Evolutionary conservation across 441 rosid species (phyloP), one percentile per base, ranked within the genome.

Genomic region (Croton laevigatus): DNA sequence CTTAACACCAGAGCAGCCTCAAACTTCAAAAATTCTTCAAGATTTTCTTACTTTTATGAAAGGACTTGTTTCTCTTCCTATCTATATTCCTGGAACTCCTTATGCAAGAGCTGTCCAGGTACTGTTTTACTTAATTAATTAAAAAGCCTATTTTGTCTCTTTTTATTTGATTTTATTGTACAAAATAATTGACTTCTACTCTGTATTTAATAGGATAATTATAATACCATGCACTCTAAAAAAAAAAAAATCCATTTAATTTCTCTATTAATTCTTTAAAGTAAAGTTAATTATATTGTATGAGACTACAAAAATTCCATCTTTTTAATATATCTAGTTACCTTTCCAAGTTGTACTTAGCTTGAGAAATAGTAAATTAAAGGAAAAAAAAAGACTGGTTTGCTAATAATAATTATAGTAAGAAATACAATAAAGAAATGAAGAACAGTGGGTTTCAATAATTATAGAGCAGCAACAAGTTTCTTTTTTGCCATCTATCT

Each of bases 31-130:
- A 76, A 82, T 86, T 66, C 87, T 84, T 36, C 67, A 79, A 70
- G 88, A 84, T 68, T 86, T 84, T 75, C 78, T 81, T 38, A 75
- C 87, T 53, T 86, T 82, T 42, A 84, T 82, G 88, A 81, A 66
- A 79, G 90, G 90, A 53, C 79, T 86, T 0, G 71, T 82, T 19
- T 86, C 88, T 55, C 70, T 84, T 20, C 90, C 90, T 11, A 38
- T 84, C 58, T 78, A 81, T 69, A 68, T 86, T 67, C 85, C 90
- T 20, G 88, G 90, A 46, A 82, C 88, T 72, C 85, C 90, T 65
- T 86, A 84, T 75, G 84, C 88, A 37, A 84, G 78, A 76, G 90
- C 88, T 58, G 84, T 84, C 68, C 81, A 84, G 88, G 90, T 84
- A 51, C 34, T 40, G 5, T 17, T 38, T 52, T 3, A 42, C 58